Evolutionary conservation across 2,329 filamentous ascomycete species (phyloP).

Genomic region (Blumeria hordei): DNA sequence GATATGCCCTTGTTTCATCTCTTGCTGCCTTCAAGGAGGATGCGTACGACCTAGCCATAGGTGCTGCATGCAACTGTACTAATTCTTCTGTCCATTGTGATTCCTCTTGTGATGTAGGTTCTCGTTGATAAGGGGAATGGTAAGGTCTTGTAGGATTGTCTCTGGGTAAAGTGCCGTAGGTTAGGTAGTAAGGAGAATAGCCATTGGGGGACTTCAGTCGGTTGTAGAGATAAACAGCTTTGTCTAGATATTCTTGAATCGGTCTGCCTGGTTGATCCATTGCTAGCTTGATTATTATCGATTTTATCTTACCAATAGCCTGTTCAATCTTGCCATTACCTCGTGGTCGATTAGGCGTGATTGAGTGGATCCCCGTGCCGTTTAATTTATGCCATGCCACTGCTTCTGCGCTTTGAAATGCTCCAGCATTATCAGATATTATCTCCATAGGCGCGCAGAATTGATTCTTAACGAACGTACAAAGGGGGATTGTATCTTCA

Average conservation of each 20-base stretch:
- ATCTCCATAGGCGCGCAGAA: not conserved
- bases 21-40: not conserved
- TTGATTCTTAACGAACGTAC: not conserved
- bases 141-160: not conserved
- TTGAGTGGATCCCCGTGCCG: not conserved
- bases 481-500: not conserved
- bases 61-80: not conserved
- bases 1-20: constrained; percentile 1
- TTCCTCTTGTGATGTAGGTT: constrained; percentile 1
- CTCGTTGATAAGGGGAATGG: constrained; percentile 1
- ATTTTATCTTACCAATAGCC: constrained; percentile 1
- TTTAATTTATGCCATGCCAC: constrained; percentile 1
- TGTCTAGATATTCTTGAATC: constrained; percentile 1
- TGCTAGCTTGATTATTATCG: constrained; percentile 1
- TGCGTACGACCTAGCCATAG: not conserved
- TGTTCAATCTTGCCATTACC: constrained; percentile 2
- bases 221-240: not conserved
- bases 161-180: not conserved
- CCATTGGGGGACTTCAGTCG: constrained; percentile 1
- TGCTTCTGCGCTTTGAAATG: constrained; percentile 2
- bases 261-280: constrained; percentile 1
- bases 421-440: constrained; percentile 1
- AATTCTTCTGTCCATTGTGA: not conserved
- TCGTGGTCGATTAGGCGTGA: not conserved
- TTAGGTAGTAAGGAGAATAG: constrained; percentile 1